Evolutionary conservation across 495 filamentous ascomycete genomes (phyloP), one percentile per base, ranked within the genome.

Genomic region (Achaetomiella virescens): DNA sequence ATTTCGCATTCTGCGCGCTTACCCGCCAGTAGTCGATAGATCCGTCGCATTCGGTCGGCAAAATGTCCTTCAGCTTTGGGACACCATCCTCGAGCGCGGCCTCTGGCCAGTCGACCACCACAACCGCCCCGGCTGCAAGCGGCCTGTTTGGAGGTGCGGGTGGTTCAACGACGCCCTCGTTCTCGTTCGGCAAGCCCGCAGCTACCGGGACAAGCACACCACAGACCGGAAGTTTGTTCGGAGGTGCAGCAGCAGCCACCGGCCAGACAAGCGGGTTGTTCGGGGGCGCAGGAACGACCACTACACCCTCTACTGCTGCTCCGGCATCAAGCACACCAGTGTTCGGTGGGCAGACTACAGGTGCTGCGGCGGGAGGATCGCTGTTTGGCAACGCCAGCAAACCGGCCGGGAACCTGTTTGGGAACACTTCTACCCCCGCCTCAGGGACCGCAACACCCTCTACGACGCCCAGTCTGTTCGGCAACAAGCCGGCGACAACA

Each of bases 161-260:
- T 48, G 60, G 54, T 10, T 15, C 63, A n/a, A 22, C 60, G 27
- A 37, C 50, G 14, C n/a, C 56, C 46, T 61, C 69, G 40, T 67
- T 73, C 49, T 62, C 64, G 18, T 75, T 76, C 54, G 67, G 67
- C 33, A 67, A 63, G 8, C 51, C 27, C 64, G 42, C 61, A 66
- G 11, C 42, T 61, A 21, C 58, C 53, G 44, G 63, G 58, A 54
- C 69, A 36, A 69, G 56, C 48, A 52, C 70, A 61, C 63, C 60
- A 46, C 60, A 68, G 27, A 51, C 58, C 17, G 55, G 71, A 24
- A 66, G 72, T 20, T 35, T 80, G n/a, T 87, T 87, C 69, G 80
- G 80, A 49, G 72, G 70, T 17, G 55, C 66, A 8, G 47, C 57
- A 41, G 45, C 71, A 10, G 66, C 69, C 25, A 64, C 65, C 31